Evolutionary conservation across 805 yeast genomes (phyloP).

Genomic region (Kuraishia floccosa): DNA sequence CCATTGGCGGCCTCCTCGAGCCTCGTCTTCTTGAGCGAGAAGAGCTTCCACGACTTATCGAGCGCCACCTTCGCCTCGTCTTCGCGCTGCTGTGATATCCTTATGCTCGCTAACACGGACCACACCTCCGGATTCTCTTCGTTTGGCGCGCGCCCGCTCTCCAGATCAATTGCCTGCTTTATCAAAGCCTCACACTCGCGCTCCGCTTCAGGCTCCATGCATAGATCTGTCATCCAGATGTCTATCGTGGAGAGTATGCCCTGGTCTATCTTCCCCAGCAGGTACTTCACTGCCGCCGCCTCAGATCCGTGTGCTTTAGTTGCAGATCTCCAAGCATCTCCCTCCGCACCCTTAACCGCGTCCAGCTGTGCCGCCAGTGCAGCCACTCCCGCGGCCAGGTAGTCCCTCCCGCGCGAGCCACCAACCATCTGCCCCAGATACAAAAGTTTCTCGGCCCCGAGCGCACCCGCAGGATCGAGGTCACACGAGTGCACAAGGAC

Average conservation of each 20-base stretch:
- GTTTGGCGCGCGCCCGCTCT: conserved; percentile 21
- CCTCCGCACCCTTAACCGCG: conserved; percentile 8
- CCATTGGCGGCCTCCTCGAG: conserved; percentile 30
- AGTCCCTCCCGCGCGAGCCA: conserved; percentile 58
- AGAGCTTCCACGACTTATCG: conserved; percentile 60
- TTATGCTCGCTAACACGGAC: conserved; percentile 73
- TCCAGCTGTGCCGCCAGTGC: conserved; percentile 28
- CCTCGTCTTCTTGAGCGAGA: conserved; percentile 33
- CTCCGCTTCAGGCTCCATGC: conserved; percentile 92
- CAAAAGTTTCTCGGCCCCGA: conserved; percentile 74
- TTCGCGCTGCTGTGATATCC: conserved; percentile 74
- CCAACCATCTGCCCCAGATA: conserved; percentile 89
- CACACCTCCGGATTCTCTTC: conserved; percentile 71
- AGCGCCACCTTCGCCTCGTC: conserved; percentile 68
- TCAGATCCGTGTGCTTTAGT: conserved; percentile 14
- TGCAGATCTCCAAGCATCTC: conserved; percentile 7
- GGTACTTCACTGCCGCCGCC: conserved; percentile 21
- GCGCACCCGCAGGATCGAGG: conserved; percentile 52
- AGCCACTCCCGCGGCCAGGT: conserved; percentile 52
- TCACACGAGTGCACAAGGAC: conserved; percentile 49
- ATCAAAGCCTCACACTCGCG: conserved; percentile 63
- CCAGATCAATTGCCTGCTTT: conserved; percentile 48
- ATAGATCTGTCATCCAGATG: conserved; percentile 95
- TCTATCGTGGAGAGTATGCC: conserved; percentile 83
- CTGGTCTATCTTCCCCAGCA: conserved; percentile 52